These are phyloP conservation scores for Bondarzewia mesenterica DNA, from an alignment of 1,284 basidiomycete species.

Conservation along the genomic window DNA sequence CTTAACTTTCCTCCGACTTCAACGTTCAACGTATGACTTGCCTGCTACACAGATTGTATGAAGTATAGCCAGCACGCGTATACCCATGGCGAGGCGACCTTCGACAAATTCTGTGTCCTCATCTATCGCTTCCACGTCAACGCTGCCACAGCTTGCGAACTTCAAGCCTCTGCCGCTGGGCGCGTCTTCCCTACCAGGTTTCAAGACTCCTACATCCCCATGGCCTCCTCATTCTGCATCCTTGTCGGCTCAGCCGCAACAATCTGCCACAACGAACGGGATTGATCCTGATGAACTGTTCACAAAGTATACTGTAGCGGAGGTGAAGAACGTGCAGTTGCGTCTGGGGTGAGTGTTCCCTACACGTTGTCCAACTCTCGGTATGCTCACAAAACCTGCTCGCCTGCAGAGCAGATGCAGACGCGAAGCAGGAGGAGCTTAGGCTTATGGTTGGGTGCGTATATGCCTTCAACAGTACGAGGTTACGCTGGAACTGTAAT, in stretches of 20 bases:
- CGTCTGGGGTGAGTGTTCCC: constrained; percentile 55
- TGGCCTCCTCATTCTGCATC: constrained; percentile 10
- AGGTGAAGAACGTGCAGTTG: constrained; percentile 68
- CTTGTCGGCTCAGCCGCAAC: neutral
- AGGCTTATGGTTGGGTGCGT: constrained; percentile 93
- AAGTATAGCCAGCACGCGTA: neutral
- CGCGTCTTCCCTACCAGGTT: constrained; percentile 5
- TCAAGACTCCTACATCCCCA: constrained; percentile 9
- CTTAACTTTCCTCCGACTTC: no score
- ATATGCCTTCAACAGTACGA: constrained; percentile 2
- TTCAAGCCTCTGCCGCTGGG: constrained; percentile 7
- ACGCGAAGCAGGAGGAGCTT: constrained; percentile 87
- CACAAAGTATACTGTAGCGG: constrained; percentile 59
- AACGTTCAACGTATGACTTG: no score
- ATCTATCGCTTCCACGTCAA: constrained; percentile 7
- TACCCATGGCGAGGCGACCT: constrained; percentile 23
- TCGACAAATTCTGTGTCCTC: constrained; percentile 16
- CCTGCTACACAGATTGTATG: no score
- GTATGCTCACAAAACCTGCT: constrained; percentile 3
- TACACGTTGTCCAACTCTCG: constrained; percentile 1
- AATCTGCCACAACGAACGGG: constrained; percentile 7
- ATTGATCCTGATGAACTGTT: constrained; percentile 81
- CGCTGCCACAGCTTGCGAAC: constrained; percentile 2
- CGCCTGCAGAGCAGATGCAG: constrained; percentile 68
- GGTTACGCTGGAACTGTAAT: constrained; percentile 22